Evolutionary conservation across 352 stramenopile genomes (phyloP), one percentile per base, ranked within the genome.

Genomic region (Phytophthora vignae): DNA sequence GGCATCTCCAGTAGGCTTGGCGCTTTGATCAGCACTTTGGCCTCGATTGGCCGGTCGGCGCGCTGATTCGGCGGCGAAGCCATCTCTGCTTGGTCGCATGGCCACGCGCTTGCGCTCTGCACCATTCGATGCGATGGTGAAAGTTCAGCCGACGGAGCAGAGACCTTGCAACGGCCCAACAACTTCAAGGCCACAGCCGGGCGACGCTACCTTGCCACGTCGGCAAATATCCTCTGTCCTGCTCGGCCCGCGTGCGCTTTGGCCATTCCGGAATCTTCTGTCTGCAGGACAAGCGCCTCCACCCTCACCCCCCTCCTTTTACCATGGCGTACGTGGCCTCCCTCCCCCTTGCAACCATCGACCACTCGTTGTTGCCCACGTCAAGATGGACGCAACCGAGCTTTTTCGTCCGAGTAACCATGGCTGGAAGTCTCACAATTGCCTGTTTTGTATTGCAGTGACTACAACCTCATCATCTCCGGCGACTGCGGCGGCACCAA

Each of bases 401-500:
- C 40, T 48, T 48, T 48, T 48, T 48, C 14, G 14, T 9, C 40
- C 40, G 40, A 48, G 40, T 48, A 48, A 48, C 40, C 46, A 54
- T 54, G 46, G 7, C 46, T 54, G 21, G n/a, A 54, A 29, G 46
- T 54, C 46, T 54, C 15, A 52, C 44, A 52, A 27, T 52, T 9
- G 19, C 46, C 21, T 14, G n/a, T 54, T 48, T 38, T 55, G 49
- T 55, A 22, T 25, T 19, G 4, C 40, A 48, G 40, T n/a, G 55
- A 61, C 38, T 61, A 19, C 29, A 33, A 95, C 69, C 73, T 95
- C 19, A 90, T 96, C 58, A 90, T 96, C 40, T 94, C 87, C 10
- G 98, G 94, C 59, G 98, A 99, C 83, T 98, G 98, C 67, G 98
- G 98, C 69, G 98, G 98, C 68, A 99, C 98, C 64, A 99, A 99